Evolutionary conservation across 2,329 filamentous ascomycete genomes (phyloP).

Genomic region (Alternaria triticimaculans): DNA sequence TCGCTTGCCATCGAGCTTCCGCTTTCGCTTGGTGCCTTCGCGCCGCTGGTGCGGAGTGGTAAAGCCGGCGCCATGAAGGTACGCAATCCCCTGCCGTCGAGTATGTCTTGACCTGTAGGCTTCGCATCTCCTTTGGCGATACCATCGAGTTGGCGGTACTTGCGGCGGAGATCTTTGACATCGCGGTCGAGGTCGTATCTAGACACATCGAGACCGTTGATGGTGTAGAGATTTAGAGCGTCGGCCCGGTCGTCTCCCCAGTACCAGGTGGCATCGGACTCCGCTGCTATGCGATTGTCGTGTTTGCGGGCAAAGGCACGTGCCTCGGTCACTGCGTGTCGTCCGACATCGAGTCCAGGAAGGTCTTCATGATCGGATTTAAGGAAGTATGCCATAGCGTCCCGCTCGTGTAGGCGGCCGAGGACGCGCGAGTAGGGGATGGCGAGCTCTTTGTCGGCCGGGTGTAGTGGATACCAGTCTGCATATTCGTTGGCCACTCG

Average conservation of each 20-base stretch:
- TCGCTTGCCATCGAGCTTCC: not conserved
- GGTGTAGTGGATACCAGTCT: conserved; percentile 60
- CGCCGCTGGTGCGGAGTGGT: conserved; percentile 2
- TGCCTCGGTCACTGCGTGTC: conserved; percentile 54
- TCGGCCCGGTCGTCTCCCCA: conserved; percentile 64
- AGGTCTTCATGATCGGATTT: conserved; percentile 21
- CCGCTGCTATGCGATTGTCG: conserved; percentile 56
- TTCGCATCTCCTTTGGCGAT: not conserved
- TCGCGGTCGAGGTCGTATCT: conserved; percentile 55
- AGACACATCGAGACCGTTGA: conserved; percentile 62
- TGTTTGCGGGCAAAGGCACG: conserved; percentile 55
- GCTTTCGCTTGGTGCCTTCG: not conserved
- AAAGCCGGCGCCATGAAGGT: conserved; percentile 31
- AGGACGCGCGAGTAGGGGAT: conserved; percentile 61
- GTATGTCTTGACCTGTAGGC: not conserved
- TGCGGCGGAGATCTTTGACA: conserved; percentile 55
- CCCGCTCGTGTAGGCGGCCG: conserved; percentile 61
- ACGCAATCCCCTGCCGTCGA: conserved; percentile 5
- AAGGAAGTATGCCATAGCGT: conserved; percentile 57
- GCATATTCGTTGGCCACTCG: conserved; percentile 51
- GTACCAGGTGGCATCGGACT: conserved; percentile 57
- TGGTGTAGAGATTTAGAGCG: conserved; percentile 60
- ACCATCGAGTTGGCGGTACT: conserved; percentile 55
- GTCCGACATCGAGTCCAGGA: conserved; percentile 52
- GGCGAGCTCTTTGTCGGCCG: conserved; percentile 49